These are phyloP conservation scores for Xanthoconium stramineum DNA, from an alignment of 768 basidiomycete genomes.

Conservation along the genomic window DNA sequence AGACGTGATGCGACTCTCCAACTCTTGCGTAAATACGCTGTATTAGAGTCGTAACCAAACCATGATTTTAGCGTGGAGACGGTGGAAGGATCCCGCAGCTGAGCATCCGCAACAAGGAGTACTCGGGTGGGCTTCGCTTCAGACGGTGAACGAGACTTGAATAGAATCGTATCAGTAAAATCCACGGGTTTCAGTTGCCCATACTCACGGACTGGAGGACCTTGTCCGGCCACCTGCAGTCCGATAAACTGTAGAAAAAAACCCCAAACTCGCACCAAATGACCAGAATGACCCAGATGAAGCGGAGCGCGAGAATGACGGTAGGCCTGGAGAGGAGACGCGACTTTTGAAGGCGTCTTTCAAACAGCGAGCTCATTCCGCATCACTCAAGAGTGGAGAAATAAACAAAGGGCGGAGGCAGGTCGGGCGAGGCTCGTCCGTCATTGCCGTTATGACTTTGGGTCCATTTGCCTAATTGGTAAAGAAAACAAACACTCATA, in stretches of 20 bases:
- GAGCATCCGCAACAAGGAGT: conserved; percentile 68
- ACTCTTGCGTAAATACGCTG: conserved; percentile 60
- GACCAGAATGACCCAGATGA: conserved; percentile 53
- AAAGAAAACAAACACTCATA: neutral
- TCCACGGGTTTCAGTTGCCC: neutral
- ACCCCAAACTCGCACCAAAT: conserved; percentile 64
- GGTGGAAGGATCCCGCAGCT: conserved; percentile 44
- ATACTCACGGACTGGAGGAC: conserved; percentile 26
- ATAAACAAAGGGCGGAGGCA: neutral
- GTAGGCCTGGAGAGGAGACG: conserved; percentile 29
- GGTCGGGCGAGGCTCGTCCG: neutral
- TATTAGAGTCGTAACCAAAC: conserved; percentile 44
- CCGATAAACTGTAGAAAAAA: conserved; percentile 56
- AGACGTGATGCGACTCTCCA: conserved; percentile 63
- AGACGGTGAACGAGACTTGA: conserved; percentile 13
- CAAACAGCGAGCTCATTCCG: conserved; percentile 27
- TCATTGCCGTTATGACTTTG: conserved; percentile 8
- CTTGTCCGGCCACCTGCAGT: conserved; percentile 59
- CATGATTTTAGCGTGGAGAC: conserved; percentile 36
- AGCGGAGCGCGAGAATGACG: conserved; percentile 42
- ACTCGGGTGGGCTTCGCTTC: conserved; percentile 46
- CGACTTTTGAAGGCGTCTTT: conserved; percentile 26
- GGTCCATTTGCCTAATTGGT: conserved; percentile 11
- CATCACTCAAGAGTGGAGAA: conserved; percentile 19
- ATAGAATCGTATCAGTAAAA: conserved; percentile 1